These are phyloP conservation scores for Aspergillus hiratsukae DNA, from an alignment of 2,329 filamentous ascomycete genomes.

Conservation along the genomic window DNA sequence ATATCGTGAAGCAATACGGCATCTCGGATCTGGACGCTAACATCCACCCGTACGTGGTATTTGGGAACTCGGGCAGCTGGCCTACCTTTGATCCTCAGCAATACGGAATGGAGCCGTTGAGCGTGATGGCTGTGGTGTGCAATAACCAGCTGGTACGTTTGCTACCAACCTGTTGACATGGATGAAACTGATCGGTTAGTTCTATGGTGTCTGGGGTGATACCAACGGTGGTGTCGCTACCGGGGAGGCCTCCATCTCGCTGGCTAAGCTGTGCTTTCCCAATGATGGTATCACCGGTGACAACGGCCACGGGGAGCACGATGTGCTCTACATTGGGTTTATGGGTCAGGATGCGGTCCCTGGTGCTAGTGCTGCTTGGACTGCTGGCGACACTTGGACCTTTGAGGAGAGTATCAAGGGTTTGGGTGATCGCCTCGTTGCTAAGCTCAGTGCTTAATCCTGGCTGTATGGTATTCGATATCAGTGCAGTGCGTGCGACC, in stretches of 20 bases:
- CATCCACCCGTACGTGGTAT: conserved; percentile 51
- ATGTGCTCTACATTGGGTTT: conserved; percentile 62
- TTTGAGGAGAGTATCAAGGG: conserved; percentile 47
- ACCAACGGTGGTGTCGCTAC: conserved; percentile 55
- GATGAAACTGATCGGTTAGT: conserved; percentile 24
- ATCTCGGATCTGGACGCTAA: conserved; percentile 49
- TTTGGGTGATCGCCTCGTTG: conserved; percentile 52
- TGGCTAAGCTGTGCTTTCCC: conserved; percentile 57
- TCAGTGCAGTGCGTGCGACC: too few species aligned
- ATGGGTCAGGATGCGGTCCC: conserved; percentile 54
- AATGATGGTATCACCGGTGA: conserved; percentile 49
- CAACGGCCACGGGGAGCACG: conserved; percentile 52
- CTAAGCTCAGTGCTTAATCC: conserved; percentile 9
- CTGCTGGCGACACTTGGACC: conserved; percentile 29
- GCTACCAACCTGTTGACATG: background rate
- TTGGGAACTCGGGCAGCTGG: conserved; percentile 45
- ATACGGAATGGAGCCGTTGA: conserved; percentile 47
- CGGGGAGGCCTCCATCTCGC: conserved; percentile 55
- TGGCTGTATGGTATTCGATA: too few species aligned
- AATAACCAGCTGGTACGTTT: conserved; percentile 42
- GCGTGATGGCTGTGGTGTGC: conserved; percentile 55
- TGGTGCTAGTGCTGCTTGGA: conserved; percentile 54
- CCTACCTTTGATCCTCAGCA: conserved; percentile 40
- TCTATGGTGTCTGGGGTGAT: conserved; percentile 60
- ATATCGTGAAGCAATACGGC: conserved; percentile 36